A percentile compares a stretch with the other conserved stretches of the same genome.
Evolutionary conservation across 345 rosid species (phyloP).

Genomic region (Dipteronia dyeriana): DNA sequence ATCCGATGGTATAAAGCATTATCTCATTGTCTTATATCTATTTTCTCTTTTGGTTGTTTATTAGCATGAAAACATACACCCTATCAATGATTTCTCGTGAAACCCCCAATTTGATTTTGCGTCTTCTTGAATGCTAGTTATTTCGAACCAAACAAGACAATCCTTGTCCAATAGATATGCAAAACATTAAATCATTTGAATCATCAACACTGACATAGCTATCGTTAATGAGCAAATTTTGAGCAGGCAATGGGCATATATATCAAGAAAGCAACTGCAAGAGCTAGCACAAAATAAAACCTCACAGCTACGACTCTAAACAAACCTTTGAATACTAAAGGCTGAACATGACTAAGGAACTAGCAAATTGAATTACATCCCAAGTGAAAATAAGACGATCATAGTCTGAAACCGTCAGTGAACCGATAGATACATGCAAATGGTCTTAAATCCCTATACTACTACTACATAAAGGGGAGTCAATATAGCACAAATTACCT

Average conservation of each 20-base stretch:
- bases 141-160: background rate
- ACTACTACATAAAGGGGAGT: background rate
- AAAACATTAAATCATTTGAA: too few species aligned
- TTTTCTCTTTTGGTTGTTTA: background rate
- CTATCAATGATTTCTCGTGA: too few species aligned
- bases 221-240: background rate
- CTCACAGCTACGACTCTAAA: background rate
- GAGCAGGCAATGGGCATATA: background rate
- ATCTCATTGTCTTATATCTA: background rate
- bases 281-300: background rate
- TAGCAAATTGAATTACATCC: slow-evolving; percentile 4
- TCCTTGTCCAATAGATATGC: background rate
- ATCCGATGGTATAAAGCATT: background rate
- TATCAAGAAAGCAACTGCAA: background rate
- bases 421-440: background rate
- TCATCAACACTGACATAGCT: background rate
- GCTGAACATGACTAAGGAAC: background rate
- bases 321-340: background rate
- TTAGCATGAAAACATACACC: too few species aligned
- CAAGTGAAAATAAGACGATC: slow-evolving; percentile 1
- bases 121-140: background rate
- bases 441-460: slow-evolving; percentile 12
- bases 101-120: too few species aligned
- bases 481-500: background rate
- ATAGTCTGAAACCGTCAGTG: background rate